Evolutionary conservation across 345 rosid genomes (phyloP).

Genomic region (Eucalyptus tenuipes): DNA sequence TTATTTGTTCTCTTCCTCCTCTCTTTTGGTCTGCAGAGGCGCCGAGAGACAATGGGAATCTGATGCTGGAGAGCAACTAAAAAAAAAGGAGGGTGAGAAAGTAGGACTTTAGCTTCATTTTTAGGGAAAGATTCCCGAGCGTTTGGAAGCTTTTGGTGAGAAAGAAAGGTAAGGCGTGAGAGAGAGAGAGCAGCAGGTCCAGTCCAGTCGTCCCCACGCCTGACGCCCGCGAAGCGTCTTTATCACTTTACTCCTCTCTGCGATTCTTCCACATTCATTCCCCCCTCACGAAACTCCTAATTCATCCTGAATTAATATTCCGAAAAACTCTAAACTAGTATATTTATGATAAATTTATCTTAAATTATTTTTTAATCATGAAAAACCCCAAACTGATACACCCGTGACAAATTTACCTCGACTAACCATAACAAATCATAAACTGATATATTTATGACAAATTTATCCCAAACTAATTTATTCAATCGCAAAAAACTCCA

Average conservation of each 20-base stretch:
- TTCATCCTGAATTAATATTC: too few species aligned
- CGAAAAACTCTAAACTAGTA: too few species aligned
- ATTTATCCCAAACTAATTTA: too few species aligned
- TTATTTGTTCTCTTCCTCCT: not conserved
- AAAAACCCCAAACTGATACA: too few species aligned
- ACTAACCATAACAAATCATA: too few species aligned
- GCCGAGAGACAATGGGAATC: not conserved
- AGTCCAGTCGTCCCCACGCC: not conserved
- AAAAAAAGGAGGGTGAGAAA: not conserved
- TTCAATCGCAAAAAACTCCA: too few species aligned
- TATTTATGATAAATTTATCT: too few species aligned
- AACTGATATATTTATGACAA: too few species aligned
- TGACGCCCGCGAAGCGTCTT: not conserved
- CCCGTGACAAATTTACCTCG: too few species aligned
- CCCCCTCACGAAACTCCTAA: not conserved
- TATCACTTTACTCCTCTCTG: not conserved
- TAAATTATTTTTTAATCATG: too few species aligned
- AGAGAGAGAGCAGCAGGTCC: too few species aligned
- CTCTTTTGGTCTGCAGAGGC: not conserved
- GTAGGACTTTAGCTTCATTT: not conserved
- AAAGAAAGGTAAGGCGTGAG: not conserved
- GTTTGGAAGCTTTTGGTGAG: not conserved
- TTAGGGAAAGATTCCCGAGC: not conserved
- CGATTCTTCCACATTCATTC: not conserved
- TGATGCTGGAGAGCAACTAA: not conserved